Evolutionary conservation across 306 rosid species (phyloP), one percentile per base, ranked within the genome.

Genomic region (Fragaria iinumae): DNA sequence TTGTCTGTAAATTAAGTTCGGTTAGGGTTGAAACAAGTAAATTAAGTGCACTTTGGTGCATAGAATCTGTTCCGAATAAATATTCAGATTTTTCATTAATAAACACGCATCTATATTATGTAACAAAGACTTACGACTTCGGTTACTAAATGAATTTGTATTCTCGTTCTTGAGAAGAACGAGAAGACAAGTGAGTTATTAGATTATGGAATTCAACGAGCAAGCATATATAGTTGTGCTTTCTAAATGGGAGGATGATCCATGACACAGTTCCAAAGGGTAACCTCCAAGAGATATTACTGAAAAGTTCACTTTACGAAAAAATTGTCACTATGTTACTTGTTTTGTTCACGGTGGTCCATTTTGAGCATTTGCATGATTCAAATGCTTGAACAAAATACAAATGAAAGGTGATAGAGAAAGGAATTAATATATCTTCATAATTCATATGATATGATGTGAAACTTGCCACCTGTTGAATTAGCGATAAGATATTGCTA

Each of bases 261-360:
- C 21, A 34, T 64, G 69, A 2, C 1, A 64, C 20, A 16, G 17
- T 64, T 17, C 47, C 50, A 76, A 80, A 69, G 80, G 81, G 64
- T 67, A 80, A 82, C 79, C 71, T 44, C 78, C 86, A 88, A 82
- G 77, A 80, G 84, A 72, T 83, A 84, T 74, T 29, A 60, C 71
- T 60, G 71, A 57, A 80, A 74, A 80, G 70, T 62, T 77, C 66
- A 79, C 83, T 60, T 71, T 80, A 56, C 79, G 62, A 57, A 74
- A 67, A 78, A 69, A 72, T 86, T 86, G 87, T 87, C 90, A 80
- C 82, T 34, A 73, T 52, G 67, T 70, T 76, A 25, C 68, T 41
- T 53, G 71, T 85, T 85, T 80, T 76, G 75, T 77, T 80, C 76
- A 65, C 67, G 75, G 81, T 85, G 88, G 91, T 82, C 92, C 88